Evolutionary conservation across 2,329 filamentous ascomycete genomes (phyloP).

Genomic region (Xylariomycetidae sp.): DNA sequence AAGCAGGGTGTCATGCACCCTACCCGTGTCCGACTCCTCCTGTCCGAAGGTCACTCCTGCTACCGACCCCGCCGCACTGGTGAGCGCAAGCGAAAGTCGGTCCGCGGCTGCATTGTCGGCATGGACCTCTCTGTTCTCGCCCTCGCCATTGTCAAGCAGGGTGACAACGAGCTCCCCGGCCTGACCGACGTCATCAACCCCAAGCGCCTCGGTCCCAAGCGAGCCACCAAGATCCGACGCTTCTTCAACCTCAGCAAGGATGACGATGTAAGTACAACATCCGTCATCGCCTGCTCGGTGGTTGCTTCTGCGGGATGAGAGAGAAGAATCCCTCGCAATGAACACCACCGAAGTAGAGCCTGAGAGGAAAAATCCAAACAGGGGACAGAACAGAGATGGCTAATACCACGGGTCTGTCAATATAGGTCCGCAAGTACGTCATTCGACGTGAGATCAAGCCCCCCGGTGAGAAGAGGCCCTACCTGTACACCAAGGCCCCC

Average conservation of each 20-base stretch:
- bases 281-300: slow-evolving; percentile 68
- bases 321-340: slow-evolving; percentile 38
- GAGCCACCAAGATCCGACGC: slow-evolving; percentile 98
- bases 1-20: slow-evolving; percentile 99
- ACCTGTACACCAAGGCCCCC: slow-evolving; percentile 99
- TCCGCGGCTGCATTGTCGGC: slow-evolving; percentile 97
- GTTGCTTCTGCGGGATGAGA: slow-evolving; percentile 37
- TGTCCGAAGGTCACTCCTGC: slow-evolving; percentile 96
- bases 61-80: slow-evolving; percentile 96
- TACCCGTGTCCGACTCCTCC: slow-evolving; percentile 95
- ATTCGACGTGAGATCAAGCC: slow-evolving; percentile 97
- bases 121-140: slow-evolving; percentile 94
- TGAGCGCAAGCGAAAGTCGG: slow-evolving; percentile 99
- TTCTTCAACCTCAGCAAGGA: slow-evolving; percentile 99
- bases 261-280: slow-evolving; percentile 89
- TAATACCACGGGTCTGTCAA: slow-evolving; percentile 32
- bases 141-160: slow-evolving; percentile 96
- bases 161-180: slow-evolving; percentile 88
- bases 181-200: slow-evolving; percentile 97
- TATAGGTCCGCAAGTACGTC: slow-evolving; percentile 97
- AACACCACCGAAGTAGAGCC: slow-evolving; percentile 40
- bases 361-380: slow-evolving; percentile 24
- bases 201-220: slow-evolving; percentile 99
- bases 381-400: slow-evolving; percentile 23
- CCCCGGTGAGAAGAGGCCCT: slow-evolving; percentile 95